Evolutionary conservation across 257 asterid genomes (phyloP), one percentile per base, ranked within the genome.

Genomic region (Lithospermum erythrorhizon): DNA sequence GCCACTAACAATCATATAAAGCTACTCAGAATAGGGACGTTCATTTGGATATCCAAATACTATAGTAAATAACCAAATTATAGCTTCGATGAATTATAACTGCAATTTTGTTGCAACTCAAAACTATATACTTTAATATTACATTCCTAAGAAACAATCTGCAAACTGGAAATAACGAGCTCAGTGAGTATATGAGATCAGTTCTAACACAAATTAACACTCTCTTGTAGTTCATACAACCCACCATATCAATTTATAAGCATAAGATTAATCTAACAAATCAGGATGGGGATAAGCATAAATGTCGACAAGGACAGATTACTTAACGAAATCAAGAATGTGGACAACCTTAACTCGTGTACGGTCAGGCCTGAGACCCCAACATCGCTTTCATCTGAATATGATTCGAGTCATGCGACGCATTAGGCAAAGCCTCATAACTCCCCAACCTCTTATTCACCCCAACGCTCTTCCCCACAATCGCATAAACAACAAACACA

Each of bases 361-460:
- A 35, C 7, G 47, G 47, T 78, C 79, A 87, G 20, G 98, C 96
- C 78, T 90, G 96, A 55, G 91, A 87, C 65, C 96, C 98, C 6
- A 85, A 32, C 68, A 90, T 66, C 14, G 94, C 83, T 83, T 90
- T 90, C 88, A 90, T 70, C 72, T 90, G 98, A 65, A 90, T 81
- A 77, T 83, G 94, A 74, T 75, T 82, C 14, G 90, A 61, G 62
- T 82, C 96, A 22, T 72, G 64, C 0, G 81, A 72, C 1, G 78
- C 63, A 25, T 74, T 79, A 0, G 96, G 84, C 81, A 90, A 73
- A 29, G 85, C 76, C 59, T 90, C 98, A 30, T 90, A 90, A 58
- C 88, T 76, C 57, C 95, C 96, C 18, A 76, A 78, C 64, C 95
- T 78, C 83, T 80, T 76, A 23, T 77, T 76, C 11, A 67, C 61